phyloP scores from a whole-genome alignment of 2,329 filamentous ascomycete genomes.

The Sporothrix protearum region DNA sequence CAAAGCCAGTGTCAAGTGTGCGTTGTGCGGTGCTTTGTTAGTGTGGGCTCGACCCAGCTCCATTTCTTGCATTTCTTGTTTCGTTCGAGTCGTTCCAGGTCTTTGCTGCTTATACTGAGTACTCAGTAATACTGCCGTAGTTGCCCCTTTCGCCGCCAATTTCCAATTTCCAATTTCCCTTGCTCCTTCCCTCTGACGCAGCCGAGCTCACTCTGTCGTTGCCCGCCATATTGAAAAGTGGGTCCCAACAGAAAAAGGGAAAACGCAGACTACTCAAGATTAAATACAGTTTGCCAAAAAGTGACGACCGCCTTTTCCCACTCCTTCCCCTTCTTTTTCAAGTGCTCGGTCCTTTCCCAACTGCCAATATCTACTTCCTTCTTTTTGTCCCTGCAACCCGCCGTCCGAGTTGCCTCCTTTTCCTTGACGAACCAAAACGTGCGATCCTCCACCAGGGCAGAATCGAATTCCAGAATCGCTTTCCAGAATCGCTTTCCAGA shows the following conservation, averaged over 20 bases:
- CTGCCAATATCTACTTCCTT: not conserved
- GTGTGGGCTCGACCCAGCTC: not conserved
- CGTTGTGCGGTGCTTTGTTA: not conserved
- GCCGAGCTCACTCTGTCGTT: not conserved
- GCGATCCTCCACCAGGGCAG: not conserved
- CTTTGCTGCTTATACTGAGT: not conserved
- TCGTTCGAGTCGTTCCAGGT: not conserved
- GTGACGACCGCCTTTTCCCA: conserved; percentile 15
- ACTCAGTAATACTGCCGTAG: not conserved
- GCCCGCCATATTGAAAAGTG: not conserved
- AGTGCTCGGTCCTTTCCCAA: not conserved
- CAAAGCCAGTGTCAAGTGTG: not conserved
- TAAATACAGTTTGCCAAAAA: conserved; percentile 6
- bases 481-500: too few relatives aligned
- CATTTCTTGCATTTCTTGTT: not conserved
- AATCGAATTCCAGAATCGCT: too few relatives aligned
- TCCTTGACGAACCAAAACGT: not conserved
- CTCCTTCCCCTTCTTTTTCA: not conserved
- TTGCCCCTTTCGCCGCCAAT: not conserved
- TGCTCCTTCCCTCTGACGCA: not conserved
- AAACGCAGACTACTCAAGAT: conserved; percentile 12
- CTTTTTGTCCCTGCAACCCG: not conserved
- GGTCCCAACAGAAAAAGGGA: conserved; percentile 18
- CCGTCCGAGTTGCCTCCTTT: not conserved
- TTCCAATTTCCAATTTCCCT: not conserved